Evolutionary conservation across 805 yeast genomes (phyloP), one percentile per base, ranked within the genome.

Genomic region (Yamadazyma akitaensis): DNA sequence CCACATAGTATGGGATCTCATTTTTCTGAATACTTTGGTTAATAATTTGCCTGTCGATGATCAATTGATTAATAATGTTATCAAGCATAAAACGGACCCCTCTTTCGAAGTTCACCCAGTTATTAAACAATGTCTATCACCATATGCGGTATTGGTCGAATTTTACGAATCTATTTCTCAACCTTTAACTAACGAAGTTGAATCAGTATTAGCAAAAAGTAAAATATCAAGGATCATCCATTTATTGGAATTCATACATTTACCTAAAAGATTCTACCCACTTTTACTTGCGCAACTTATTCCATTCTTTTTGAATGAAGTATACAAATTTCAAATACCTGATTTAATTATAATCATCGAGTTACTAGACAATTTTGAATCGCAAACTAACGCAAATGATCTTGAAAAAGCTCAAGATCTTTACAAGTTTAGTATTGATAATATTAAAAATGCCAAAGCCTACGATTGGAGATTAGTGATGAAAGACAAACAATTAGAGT

Each of bases 121-220:
- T 1, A 72, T 86, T 56, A 76, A 82, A 53, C 91, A 85, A 60
- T 76, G 85, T 21, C 60, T 86, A 42, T 67, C 92, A 5, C 94
- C 94, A 39, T 82, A 85, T 59, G 89, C 84, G 1, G 78, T 84
- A 0, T 66, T 86, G 19, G 70, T 71, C 48, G 75, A 75, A 49
- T 81, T 77, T 54, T 75, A 75, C 58, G 63, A 64, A 14, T 59
- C 64, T 1, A 42, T 67, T 8, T 12, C 45, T 7, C 16, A 43
- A 34, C 32, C 32, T 11, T 11, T 28, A 13, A 13, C n/a, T 13
- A 2, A 35, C 9, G 38, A 12, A 6, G 17, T 14, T 2, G 62
- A 66, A 34, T 18, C 16, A 6, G 26, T 47, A 9, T 37, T 36
- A 11, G 51, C 46, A 9, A 52, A 50, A 36, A 44, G 46, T 21